These are phyloP conservation scores for Trypanosoma avium DNA, from an alignment of 208 protist species.

Conservation along the genomic window DNA sequence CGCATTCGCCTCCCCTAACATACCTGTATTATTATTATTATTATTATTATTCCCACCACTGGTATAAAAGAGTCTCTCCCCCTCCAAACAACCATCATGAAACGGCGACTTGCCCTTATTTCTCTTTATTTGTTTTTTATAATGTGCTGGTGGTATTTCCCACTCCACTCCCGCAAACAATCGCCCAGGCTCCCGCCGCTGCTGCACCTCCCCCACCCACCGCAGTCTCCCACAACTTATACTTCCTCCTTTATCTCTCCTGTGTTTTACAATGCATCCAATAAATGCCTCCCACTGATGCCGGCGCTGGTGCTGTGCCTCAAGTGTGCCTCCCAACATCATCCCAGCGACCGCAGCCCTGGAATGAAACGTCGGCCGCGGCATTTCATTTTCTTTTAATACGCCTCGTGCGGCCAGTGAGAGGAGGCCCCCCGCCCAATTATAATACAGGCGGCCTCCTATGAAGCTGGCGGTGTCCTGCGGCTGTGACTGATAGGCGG, in stretches of 20 bases:
- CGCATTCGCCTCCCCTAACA: slow-evolving; percentile 27
- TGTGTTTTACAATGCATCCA: slow-evolving; percentile 26
- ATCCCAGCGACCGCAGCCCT: slow-evolving; percentile 27
- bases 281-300: slow-evolving; percentile 42
- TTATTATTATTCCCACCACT: too few relatives aligned
- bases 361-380: slow-evolving; percentile 19
- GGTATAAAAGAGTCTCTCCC: slow-evolving; percentile 67
- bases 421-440: slow-evolving; percentile 39
- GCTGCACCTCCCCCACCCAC: slow-evolving; percentile 62
- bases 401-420: slow-evolving; percentile 30
- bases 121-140: slow-evolving; percentile 4
- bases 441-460: slow-evolving; percentile 30
- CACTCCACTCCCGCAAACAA: slow-evolving; percentile 76
- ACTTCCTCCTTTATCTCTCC: slow-evolving; percentile 18
- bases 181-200: slow-evolving; percentile 32
- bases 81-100: slow-evolving; percentile 49
- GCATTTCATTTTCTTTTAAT: slow-evolving; percentile 30
- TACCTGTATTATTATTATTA: too few relatives aligned
- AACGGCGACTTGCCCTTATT: neutral
- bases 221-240: slow-evolving; percentile 34
- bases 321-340: slow-evolving; percentile 22
- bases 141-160: slow-evolving; percentile 27
- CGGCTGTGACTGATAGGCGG: slow-evolving; percentile 28
- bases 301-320: slow-evolving; percentile 29
- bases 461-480: slow-evolving; percentile 27